phyloP scores from a whole-genome alignment of 352 stramenopile genomes.

The Phytophthora agathidicida region DNA sequence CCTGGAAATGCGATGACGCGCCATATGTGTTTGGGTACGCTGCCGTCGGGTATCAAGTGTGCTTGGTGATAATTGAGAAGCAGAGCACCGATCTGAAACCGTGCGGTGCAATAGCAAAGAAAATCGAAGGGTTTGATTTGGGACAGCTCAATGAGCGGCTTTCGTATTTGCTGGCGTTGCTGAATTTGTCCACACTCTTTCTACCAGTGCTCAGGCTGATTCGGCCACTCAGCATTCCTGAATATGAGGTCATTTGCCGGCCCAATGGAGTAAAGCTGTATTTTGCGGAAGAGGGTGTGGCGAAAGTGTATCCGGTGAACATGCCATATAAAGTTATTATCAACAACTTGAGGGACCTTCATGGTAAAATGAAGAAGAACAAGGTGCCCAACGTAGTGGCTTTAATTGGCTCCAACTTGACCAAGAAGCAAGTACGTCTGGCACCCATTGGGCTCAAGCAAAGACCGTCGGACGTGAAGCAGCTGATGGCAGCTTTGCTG shows the following conservation, averaged over 20 bases:
- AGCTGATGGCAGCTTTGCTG: constrained; percentile 15
- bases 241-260: constrained; percentile 9
- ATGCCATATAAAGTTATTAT: constrained; percentile 15
- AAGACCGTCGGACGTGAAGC: not conserved
- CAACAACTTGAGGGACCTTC: constrained; percentile 5
- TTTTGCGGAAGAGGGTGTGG: constrained; percentile 16
- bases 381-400: constrained; percentile 18
- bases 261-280: constrained; percentile 14
- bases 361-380: constrained; percentile 12
- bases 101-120: constrained; percentile 25
- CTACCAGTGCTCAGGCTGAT: constrained; percentile 13
- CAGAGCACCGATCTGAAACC: not conserved
- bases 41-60: constrained; percentile 26
- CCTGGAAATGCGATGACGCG: constrained; percentile 28
- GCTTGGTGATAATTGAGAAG: constrained; percentile 29
- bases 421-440: constrained; percentile 13
- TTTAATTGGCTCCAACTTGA: constrained; percentile 9
- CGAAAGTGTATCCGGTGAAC: constrained; percentile 13
- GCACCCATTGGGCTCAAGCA: constrained; percentile 10
- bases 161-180: constrained; percentile 31
- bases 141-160: constrained; percentile 13
- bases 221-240: not conserved
- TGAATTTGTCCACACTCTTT: constrained; percentile 40
- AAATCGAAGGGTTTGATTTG: constrained; percentile 30
- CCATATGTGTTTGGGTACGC: constrained; percentile 35